A percentile compares a stretch with the other conserved stretches of the same genome.
phyloP scores from a whole-genome alignment of 768 basidiomycete species.

The Mycena floridula region DNA sequence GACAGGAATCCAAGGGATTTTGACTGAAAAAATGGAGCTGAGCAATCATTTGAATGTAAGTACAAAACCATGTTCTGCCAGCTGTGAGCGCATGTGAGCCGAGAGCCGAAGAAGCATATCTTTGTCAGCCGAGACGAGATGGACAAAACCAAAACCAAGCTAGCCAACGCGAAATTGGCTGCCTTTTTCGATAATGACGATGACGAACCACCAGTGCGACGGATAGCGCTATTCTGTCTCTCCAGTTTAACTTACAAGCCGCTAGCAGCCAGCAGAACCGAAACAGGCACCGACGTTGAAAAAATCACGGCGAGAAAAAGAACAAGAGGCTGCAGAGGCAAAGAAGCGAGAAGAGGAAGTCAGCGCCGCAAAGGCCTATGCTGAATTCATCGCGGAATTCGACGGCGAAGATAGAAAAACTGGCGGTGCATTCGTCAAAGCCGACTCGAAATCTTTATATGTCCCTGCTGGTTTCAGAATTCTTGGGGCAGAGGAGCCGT shows the following conservation, averaged over 20 bases:
- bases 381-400: constrained; percentile 81
- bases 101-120: too few species aligned
- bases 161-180: constrained; percentile 44
- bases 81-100: too few species aligned
- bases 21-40: too few species aligned
- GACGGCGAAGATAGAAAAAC: constrained; percentile 64
- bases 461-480: constrained; percentile 30
- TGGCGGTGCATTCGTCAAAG: constrained; percentile 53
- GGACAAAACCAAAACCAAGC: constrained; percentile 62
- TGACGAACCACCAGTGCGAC: constrained; percentile 87
- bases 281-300: constrained; percentile 81
- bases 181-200: constrained; percentile 84
- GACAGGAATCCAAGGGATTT: too few species aligned
- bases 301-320: constrained; percentile 89
- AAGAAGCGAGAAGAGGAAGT: constrained; percentile 84
- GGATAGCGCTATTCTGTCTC: constrained; percentile 61
- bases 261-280: constrained; percentile 60
- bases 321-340: constrained; percentile 87
- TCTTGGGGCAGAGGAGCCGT: constrained; percentile 18
- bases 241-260: constrained; percentile 56
- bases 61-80: too few species aligned
- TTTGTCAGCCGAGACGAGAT: constrained; percentile 21
- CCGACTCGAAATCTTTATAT: constrained; percentile 45
- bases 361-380: constrained; percentile 70
- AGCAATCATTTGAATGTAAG: too few species aligned